These are phyloP conservation scores for Inga leiocalycina DNA, from an alignment of 306 rosid genomes.

Conservation along the genomic window DNA sequence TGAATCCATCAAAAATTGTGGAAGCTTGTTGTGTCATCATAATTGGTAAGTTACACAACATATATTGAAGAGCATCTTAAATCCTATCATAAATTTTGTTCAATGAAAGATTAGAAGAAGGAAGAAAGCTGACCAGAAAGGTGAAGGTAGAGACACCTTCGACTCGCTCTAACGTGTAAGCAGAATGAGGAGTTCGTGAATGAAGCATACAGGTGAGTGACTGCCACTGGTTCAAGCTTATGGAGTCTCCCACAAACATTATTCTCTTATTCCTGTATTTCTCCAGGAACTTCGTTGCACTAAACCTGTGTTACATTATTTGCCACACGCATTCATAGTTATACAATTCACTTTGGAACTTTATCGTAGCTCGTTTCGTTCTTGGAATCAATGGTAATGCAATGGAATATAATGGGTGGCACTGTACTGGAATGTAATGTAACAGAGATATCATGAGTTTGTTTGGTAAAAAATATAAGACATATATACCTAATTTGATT, in stretches of 20 bases:
- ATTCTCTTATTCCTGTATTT: conserved; percentile 32
- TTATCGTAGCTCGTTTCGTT: too few species aligned
- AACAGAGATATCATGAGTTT: too few species aligned
- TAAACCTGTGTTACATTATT: conserved; percentile 27
- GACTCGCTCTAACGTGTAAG: neutral
- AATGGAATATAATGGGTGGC: too few species aligned
- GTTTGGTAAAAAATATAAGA: too few species aligned
- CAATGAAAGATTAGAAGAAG: neutral
- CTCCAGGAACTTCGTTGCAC: conserved; percentile 28
- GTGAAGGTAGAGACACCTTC: conserved; percentile 29
- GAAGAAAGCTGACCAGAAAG: conserved; percentile 28
- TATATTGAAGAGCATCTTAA: neutral
- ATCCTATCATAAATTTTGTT: neutral
- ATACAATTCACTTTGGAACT: neutral
- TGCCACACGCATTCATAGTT: neutral
- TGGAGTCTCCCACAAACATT: conserved; percentile 45
- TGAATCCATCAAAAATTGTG: neutral
- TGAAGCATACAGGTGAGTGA: conserved; percentile 48
- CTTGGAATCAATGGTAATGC: neutral
- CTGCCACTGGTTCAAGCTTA: conserved; percentile 48
- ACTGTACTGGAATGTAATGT: too few species aligned
- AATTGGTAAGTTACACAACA: neutral
- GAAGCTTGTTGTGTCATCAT: neutral
- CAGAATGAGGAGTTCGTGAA: conserved; percentile 1
- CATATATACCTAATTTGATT: too few species aligned